These are phyloP conservation scores for Naganishia friedmannii DNA, from an alignment of 768 basidiomycete species.

Conservation along the genomic window DNA sequence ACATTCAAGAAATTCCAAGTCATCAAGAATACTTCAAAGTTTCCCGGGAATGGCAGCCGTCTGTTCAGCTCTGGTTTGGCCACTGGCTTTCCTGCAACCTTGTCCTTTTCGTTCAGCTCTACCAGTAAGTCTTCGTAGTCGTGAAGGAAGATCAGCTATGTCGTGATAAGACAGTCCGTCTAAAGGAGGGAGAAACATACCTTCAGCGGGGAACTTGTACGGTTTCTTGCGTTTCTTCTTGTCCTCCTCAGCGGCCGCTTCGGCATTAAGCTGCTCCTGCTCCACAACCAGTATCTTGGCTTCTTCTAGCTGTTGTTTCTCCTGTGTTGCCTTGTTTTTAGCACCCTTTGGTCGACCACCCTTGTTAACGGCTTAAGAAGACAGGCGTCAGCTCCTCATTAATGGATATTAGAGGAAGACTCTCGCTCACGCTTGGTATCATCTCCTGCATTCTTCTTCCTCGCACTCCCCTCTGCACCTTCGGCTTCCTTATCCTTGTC, in stretches of 20 bases:
- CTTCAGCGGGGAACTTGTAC: constrained; percentile 49
- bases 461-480: constrained; percentile 34
- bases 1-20: constrained; percentile 91
- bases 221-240: constrained; percentile 42
- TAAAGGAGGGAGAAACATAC: constrained; percentile 34
- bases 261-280: constrained; percentile 32
- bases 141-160: not conserved
- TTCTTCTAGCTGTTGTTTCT: constrained; percentile 33
- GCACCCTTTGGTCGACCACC: constrained; percentile 14
- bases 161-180: not conserved
- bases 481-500: constrained; percentile 31
- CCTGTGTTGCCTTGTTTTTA: constrained; percentile 20
- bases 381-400: not conserved
- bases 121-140: constrained; percentile 42
- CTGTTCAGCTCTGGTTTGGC: constrained; percentile 38
- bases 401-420: not conserved
- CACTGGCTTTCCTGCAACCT: constrained; percentile 35
- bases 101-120: constrained; percentile 38
- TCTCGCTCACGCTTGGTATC: constrained; percentile 2
- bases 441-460: constrained; percentile 26
- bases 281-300: constrained; percentile 26
- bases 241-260: constrained; percentile 34
- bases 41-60: constrained; percentile 45
- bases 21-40: constrained; percentile 82
- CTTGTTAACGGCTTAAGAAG: constrained; percentile 12